Evolutionary conservation across 169 alveolate genomes (phyloP), one percentile per base, ranked within the genome.

Genomic region (Plasmodium coatneyi): DNA sequence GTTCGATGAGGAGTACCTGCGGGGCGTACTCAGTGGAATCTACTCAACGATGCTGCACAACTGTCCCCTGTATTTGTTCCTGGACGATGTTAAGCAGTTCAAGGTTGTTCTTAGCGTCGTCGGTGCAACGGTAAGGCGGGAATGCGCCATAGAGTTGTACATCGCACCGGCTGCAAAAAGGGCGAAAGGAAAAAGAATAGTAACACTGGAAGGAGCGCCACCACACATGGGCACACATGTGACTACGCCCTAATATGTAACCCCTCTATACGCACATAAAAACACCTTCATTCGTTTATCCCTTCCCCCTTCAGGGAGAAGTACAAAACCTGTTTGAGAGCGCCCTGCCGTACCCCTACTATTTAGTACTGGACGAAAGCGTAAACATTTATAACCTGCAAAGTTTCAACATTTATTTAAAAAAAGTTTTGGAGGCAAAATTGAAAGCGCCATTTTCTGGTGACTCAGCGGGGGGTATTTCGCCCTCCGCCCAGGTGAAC

Each of bases 311-410:
- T 22, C 43, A 91, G 95, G 81, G 46, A 34, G 92, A 91, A 56
- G 32, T 81, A n/a, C 71, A 43, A 72, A 71, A 36, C 49, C 81
- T 91, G 80, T 91, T 91, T 81, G 95, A 91, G 60, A 91, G 92
- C 46, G 91, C 66, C 46, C 14, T 91, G 25, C 95, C 95, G 14
- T 43, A 80, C 41, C 95, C 95, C 3, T 91, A 91, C 66, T 91
- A 91, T 82, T 71, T 91, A 71, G 56, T 91, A 32, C 81, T 91
- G 56, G 95, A 91, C 19, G 80, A 71, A 5, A 91, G 60, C 32
- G 54, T 91, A 46, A 91, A 91, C 74, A 71, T 91, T 30, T 91
- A 91, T 22, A 91, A 91, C 56, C 46, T 91, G 43, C 95, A 91
- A 71, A 71, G 80, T 81, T 91, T 91, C 41, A 66, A 91, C 19